phyloP scores from a whole-genome alignment of 495 filamentous ascomycete species.

The Letharia columbiana region DNA sequence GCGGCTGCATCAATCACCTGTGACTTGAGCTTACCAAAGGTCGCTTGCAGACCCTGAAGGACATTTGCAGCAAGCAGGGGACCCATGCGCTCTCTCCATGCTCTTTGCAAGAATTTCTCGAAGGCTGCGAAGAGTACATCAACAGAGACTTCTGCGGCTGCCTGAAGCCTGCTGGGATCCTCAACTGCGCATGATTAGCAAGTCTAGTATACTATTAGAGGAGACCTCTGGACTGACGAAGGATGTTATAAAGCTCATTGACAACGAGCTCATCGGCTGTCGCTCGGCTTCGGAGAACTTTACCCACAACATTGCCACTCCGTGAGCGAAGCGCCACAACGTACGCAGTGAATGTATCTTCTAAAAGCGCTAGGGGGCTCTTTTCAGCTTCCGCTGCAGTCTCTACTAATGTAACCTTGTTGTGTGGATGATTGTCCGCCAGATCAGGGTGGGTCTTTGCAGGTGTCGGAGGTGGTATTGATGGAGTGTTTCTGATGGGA shows the following conservation, averaged over 20 bases:
- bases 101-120: slow-evolving; percentile 82
- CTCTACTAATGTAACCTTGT: slow-evolving; percentile 30
- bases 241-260: slow-evolving; percentile 84
- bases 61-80: slow-evolving; percentile 58
- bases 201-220: not conserved
- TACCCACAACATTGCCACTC: slow-evolving; percentile 78
- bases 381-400: slow-evolving; percentile 22
- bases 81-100: slow-evolving; percentile 85
- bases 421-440: slow-evolving; percentile 26
- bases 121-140: slow-evolving; percentile 92
- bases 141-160: slow-evolving; percentile 65
- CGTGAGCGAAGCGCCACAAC: slow-evolving; percentile 69
- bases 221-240: slow-evolving; percentile 30
- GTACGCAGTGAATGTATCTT: slow-evolving; percentile 81
- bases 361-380: slow-evolving; percentile 47
- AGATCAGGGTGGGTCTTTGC: slow-evolving; percentile 34
- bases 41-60: slow-evolving; percentile 61
- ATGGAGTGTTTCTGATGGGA: slow-evolving; percentile 28
- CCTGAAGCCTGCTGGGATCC: slow-evolving; percentile 63
- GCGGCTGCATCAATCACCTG: not conserved
- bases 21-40: slow-evolving; percentile 40
- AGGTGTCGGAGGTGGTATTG: slow-evolving; percentile 28
- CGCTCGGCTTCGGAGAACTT: slow-evolving; percentile 59
- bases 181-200: slow-evolving; percentile 42
- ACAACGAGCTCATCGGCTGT: slow-evolving; percentile 67